Conservation (phyloP, 2,329 filamentous ascomycete species). For the Penicillium occitanis region DNA sequence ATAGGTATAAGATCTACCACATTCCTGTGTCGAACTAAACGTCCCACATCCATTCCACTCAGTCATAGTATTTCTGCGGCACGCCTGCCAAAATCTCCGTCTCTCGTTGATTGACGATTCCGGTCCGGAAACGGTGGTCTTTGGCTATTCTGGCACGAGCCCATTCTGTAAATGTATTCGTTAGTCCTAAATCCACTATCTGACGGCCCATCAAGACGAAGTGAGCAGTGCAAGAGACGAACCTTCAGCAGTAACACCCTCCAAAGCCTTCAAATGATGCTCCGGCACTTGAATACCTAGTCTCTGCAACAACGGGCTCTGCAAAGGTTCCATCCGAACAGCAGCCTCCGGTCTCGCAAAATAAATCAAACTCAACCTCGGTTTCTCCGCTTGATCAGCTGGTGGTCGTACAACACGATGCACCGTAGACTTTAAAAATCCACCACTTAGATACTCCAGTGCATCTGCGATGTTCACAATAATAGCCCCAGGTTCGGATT, state of each 20-base stretch:
- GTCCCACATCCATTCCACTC: not conserved
- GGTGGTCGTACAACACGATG: slow-evolving; percentile 53
- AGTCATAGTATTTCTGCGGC: slow-evolving; percentile 19
- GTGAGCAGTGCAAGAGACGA: not conserved
- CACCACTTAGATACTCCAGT: slow-evolving; percentile 51
- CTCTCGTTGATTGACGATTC: slow-evolving; percentile 17
- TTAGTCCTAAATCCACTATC: not conserved
- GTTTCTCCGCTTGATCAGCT: slow-evolving; percentile 43
- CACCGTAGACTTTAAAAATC: slow-evolving; percentile 51
- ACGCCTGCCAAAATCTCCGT: slow-evolving; percentile 20
- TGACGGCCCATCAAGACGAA: not conserved
- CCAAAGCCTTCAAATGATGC: slow-evolving; percentile 15
- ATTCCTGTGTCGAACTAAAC: not conserved
- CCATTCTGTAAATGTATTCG: slow-evolving; percentile 14
- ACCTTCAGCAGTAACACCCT: slow-evolving; percentile 20
- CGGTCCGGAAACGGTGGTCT: slow-evolving; percentile 18
- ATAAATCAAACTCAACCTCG: slow-evolving; percentile 16
- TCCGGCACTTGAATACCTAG: slow-evolving; percentile 15
- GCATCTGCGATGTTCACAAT: slow-evolving; percentile 56
- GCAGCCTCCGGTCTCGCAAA: slow-evolving; percentile 18
- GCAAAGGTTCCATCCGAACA: slow-evolving; percentile 14
- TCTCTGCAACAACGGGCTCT: slow-evolving; percentile 17
- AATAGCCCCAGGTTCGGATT: slow-evolving; percentile 51
- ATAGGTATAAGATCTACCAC: too few species aligned
- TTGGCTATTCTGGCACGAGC: slow-evolving; percentile 18